Conservation (phyloP, 257 asterid species). For the Solanum corneliomulleri region DNA sequence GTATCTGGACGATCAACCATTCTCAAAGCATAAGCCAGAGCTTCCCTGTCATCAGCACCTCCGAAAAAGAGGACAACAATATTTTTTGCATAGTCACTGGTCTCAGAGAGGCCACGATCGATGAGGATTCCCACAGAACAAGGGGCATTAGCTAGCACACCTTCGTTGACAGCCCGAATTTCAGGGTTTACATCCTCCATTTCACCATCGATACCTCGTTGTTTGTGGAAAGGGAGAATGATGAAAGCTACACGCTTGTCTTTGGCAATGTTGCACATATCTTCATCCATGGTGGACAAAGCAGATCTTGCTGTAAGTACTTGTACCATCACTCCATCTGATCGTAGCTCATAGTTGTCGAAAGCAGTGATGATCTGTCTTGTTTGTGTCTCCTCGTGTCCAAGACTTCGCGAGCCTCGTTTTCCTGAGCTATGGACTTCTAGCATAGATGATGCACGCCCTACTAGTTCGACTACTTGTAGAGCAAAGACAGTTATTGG, state of each 20-base stretch:
- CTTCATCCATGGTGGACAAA: conserved; percentile 77
- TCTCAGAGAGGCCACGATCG: conserved; percentile 39
- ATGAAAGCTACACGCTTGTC: conserved; percentile 54
- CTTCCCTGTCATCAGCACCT: conserved; percentile 88
- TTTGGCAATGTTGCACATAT: conserved; percentile 57
- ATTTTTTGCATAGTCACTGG: conserved; percentile 26
- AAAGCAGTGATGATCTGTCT: conserved; percentile 64
- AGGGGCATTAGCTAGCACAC: conserved; percentile 57
- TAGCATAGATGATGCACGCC: conserved; percentile 68
- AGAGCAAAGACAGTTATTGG: conserved; percentile 57
- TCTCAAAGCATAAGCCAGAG: conserved; percentile 63
- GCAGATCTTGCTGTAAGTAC: conserved; percentile 54
- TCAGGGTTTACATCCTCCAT: conserved; percentile 67
- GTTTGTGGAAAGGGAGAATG: conserved; percentile 74
- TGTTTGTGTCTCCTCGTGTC: conserved; percentile 50
- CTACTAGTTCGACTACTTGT: conserved; percentile 76
- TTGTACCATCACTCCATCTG: conserved; percentile 60
- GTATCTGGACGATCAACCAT: conserved; percentile 46
- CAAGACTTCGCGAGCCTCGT: conserved; percentile 43
- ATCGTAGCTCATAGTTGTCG: conserved; percentile 62
- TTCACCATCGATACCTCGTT: conserved; percentile 35
- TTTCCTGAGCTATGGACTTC: conserved; percentile 48
- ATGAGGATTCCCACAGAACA: conserved; percentile 80
- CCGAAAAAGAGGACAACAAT: conserved; percentile 57
- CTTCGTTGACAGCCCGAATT: conserved; percentile 51